Conservation (phyloP, 306 rosid species). For the Bauhinia variegata region DNA sequence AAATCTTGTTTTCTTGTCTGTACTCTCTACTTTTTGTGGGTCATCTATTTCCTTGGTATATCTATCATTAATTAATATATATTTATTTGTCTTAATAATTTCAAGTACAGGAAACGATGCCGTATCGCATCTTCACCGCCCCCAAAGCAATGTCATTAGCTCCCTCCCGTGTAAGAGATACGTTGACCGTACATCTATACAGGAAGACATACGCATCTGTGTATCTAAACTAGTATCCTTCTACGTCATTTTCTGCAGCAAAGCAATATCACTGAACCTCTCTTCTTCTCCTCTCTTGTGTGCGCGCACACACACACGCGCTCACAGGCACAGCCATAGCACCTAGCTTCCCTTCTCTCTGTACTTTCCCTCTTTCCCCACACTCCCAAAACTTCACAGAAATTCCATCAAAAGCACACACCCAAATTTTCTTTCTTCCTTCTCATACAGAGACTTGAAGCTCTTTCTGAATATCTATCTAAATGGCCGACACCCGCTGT, state of each 20-base stretch:
- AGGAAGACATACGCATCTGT: background rate
- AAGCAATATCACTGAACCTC: constrained; percentile 31
- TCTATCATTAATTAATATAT: too few species aligned
- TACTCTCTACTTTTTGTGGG: too few species aligned
- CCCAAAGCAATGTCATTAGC: too few species aligned
- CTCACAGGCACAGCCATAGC: background rate
- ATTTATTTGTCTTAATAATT: too few species aligned
- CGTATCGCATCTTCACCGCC: background rate
- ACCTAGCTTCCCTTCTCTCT: constrained; percentile 11
- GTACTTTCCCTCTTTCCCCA: constrained; percentile 40
- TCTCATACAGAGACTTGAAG: background rate
- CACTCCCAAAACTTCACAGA: constrained; percentile 32
- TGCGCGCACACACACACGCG: too few species aligned
- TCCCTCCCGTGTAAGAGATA: background rate
- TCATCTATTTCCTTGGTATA: too few species aligned
- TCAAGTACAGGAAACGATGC: background rate
- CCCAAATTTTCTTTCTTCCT: constrained; percentile 23
- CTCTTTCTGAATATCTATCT: background rate
- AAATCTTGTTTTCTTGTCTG: too few species aligned
- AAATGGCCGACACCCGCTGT: constrained; percentile 53
- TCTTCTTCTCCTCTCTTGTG: background rate
- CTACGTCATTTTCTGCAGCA: constrained; percentile 45
- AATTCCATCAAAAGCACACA: constrained; percentile 24
- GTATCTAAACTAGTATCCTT: background rate
- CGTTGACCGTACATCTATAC: constrained; percentile 39